A percentile compares a stretch with the other conserved stretches of the same genome.
phyloP scores from a whole-genome alignment of 208 protist species.

The Spongospora subterranea region DNA sequence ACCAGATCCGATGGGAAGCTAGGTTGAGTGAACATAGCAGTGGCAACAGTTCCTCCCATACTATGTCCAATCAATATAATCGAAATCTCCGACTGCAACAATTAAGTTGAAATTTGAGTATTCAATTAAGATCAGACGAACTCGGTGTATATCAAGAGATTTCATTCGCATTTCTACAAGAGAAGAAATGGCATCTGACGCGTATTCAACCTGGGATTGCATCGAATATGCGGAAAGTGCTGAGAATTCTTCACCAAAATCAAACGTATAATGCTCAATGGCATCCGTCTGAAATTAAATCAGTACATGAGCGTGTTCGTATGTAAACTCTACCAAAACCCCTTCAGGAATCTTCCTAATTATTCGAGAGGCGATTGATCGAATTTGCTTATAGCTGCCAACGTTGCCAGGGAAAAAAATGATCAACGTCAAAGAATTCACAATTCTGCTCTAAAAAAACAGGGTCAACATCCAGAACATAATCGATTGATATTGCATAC shows the following conservation, averaged over 20 bases:
- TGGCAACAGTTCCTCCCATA: slow-evolving; percentile 47
- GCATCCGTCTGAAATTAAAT: slow-evolving; percentile 1
- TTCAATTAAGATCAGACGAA: neutral
- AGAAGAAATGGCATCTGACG: neutral
- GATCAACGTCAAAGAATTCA: slow-evolving; percentile 23
- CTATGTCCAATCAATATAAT: slow-evolving; percentile 52
- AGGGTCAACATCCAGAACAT: neutral
- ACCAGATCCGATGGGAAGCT: slow-evolving; percentile 22
- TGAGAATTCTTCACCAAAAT: slow-evolving; percentile 34
- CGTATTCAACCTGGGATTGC: neutral
- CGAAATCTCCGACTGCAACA: slow-evolving; percentile 1
- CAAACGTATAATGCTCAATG: slow-evolving; percentile 45
- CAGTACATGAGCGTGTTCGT: neutral
- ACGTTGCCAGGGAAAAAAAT: slow-evolving; percentile 47
- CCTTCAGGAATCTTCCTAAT: slow-evolving; percentile 33
- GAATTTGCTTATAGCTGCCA: slow-evolving; percentile 50
- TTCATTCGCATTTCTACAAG: slow-evolving; percentile 9
- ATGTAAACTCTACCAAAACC: neutral
- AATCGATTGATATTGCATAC: neutral
- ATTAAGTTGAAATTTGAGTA: neutral
- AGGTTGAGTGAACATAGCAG: neutral
- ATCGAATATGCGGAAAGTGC: slow-evolving; percentile 20
- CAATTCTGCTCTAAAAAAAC: slow-evolving; percentile 1
- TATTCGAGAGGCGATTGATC: slow-evolving; percentile 17
- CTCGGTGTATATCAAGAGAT: slow-evolving; percentile 2